Conservation (phyloP, 495 filamentous ascomycete species). For the Xylaria telfairii region DNA sequence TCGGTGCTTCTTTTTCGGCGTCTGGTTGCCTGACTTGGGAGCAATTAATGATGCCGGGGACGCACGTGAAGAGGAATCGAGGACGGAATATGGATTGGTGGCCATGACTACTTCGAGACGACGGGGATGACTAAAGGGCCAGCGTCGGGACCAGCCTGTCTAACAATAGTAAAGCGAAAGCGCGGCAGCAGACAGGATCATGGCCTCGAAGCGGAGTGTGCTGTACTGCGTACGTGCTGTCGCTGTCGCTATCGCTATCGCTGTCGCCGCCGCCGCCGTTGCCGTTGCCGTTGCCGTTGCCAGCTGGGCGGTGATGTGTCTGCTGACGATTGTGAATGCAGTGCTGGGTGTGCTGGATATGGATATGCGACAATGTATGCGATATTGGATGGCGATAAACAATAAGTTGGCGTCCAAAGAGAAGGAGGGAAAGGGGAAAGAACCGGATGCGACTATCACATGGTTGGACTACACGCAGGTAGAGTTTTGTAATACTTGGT, state of each 20-base stretch:
- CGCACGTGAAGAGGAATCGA: conserved; percentile 30
- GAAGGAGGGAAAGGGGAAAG: neutral
- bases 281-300: neutral
- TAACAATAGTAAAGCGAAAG: neutral
- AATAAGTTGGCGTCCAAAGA: neutral
- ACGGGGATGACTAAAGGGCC: neutral
- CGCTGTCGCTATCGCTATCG: too few relatives aligned
- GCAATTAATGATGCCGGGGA: conserved; percentile 31
- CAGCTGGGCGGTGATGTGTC: neutral
- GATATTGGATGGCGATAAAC: neutral
- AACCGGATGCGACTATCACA: neutral
- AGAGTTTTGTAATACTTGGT: conserved; percentile 1
- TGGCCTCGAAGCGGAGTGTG: neutral
- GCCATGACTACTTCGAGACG: conserved; percentile 26
- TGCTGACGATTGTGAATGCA: neutral
- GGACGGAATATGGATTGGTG: conserved; percentile 37
- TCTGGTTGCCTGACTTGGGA: conserved; percentile 26
- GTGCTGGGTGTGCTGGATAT: neutral
- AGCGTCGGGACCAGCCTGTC: neutral
- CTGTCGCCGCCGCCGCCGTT: too few relatives aligned
- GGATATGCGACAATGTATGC: neutral
- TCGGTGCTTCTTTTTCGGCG: conserved; percentile 49
- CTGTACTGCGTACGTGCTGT: neutral
- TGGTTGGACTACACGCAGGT: neutral
- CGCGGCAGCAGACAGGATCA: neutral